Base-by-base conservation (phyloP, 2,329 filamentous ascomycete species). In the Chaetomium olivaceum region DNA sequence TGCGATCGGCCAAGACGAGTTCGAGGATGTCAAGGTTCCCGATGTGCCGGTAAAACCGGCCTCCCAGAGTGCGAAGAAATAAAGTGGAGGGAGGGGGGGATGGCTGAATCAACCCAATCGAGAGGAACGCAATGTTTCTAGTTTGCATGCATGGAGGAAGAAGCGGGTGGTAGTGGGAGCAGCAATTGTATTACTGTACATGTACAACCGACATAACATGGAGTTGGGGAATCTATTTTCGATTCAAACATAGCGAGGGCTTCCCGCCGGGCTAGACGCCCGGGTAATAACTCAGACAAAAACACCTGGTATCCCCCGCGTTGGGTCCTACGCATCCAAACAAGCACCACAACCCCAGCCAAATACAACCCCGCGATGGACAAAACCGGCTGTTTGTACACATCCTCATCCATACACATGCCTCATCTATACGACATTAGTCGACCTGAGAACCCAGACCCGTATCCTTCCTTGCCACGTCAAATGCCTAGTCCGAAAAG, bases 1-100 rank as follows among this genome's bases (percentile, higher is more conserved):
- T 71, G 92, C 92, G 62, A 91, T 99, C 75, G 92, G 94, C 52
- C 95, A 98, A 79, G 95, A 98, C 78, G 92, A 97, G 71, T 99
- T 99, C 80, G 91, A 93, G 65, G 95, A 99, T 76, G 93, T 98
- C 73, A 89, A 92, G 76, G 89, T 98, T 46, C 95, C 95, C 31
- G 91, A 92, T 76, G 82, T 85, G 61, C 89, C 91, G 2, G 64
- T 70, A 61, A 71, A 65, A 58, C 62, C 71, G 46, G 55, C 63
- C 48, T 25, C 63, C 14, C 75, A 80, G 23, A 74, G 78, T n/a
- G 74, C 79, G 48, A 76, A 79, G 65, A 73, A 69, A 54, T 69
- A 50, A 69, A 36, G 33, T 29, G 27, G 33, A 19, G 23, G 14
- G 14, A 27, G 2, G 16, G 21, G 23, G n/a, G 9, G 11, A 2